A percentile compares a stretch with the other conserved stretches of the same genome.
These are phyloP conservation scores for Leptographium galeiforme DNA, from an alignment of 2,329 filamentous ascomycete genomes.

Conservation along the genomic window DNA sequence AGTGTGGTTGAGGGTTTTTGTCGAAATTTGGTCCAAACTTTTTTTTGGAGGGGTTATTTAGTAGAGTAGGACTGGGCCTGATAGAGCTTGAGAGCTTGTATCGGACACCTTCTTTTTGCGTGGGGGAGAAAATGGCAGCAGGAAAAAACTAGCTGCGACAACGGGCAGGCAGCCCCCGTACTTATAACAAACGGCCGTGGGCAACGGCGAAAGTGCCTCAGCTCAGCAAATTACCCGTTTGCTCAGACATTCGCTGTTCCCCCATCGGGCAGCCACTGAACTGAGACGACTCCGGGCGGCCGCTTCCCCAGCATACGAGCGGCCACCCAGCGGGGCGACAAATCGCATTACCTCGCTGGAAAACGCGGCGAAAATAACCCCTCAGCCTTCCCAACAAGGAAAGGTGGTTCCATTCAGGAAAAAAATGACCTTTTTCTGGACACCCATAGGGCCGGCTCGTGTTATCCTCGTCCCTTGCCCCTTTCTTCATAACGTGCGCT, in stretches of 20 bases:
- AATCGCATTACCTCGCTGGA: conserved; percentile 10
- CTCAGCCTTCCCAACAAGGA: conserved; percentile 6
- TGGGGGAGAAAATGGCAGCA: background rate
- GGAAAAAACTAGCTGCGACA: background rate
- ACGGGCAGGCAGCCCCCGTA: no score
- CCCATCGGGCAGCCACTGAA: background rate
- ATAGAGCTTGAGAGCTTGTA: no score
- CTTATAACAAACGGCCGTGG: no score
- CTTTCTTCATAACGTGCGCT: background rate
- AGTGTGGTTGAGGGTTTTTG: background rate
- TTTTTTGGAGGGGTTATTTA: background rate
- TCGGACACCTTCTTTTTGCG: no score
- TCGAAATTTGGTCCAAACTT: background rate
- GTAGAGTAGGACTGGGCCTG: background rate
- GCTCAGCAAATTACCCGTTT: background rate
- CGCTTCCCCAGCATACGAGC: background rate
- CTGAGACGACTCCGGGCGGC: background rate
- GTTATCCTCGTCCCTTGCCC: background rate
- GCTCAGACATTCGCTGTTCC: background rate
- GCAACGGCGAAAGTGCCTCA: background rate
- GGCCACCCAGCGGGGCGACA: background rate
- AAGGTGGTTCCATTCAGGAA: background rate
- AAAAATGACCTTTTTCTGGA: background rate
- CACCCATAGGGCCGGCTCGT: no score
- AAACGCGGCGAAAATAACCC: conserved; percentile 12